phyloP scores from a whole-genome alignment of 139 green algal species.

The Astrephomene gubernaculifera region DNA sequence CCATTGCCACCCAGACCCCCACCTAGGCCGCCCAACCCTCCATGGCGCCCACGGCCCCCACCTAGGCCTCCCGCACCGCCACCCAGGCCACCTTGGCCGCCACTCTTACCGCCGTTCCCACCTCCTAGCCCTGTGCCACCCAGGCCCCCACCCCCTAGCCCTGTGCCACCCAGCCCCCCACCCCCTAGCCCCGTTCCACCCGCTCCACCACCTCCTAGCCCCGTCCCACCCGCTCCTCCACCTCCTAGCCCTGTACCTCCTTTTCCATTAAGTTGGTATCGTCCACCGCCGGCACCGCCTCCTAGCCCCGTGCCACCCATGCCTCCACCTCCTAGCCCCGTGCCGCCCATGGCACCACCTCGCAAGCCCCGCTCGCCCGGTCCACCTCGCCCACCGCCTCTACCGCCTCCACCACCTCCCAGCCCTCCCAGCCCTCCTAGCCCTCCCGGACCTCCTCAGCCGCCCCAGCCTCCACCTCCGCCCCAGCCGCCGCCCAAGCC shows the following conservation, averaged over 20 bases:
- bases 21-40: neutral
- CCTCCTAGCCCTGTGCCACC: neutral
- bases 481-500: neutral
- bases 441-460: neutral
- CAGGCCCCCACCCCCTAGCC: neutral
- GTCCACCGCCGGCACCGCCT: neutral
- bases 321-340: too few relatives aligned
- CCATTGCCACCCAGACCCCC: neutral
- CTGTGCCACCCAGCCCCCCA: neutral
- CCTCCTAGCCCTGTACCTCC: too few relatives aligned
- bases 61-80: neutral
- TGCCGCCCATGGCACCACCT: too few relatives aligned
- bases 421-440: neutral
- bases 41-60: neutral
- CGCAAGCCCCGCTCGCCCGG: too few relatives aligned
- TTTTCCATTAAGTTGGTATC: too few relatives aligned
- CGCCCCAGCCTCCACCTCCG: neutral
- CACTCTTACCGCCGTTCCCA: neutral
- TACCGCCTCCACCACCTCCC: neutral
- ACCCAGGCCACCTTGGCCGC: neutral
- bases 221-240: too few relatives aligned
- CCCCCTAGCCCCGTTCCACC: neutral
- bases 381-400: neutral
- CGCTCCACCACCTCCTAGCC: neutral
- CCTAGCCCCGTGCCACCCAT: neutral